These are phyloP conservation scores for Didymella lethalis DNA, from an alignment of 2,329 filamentous ascomycete genomes.

Conservation along the genomic window DNA sequence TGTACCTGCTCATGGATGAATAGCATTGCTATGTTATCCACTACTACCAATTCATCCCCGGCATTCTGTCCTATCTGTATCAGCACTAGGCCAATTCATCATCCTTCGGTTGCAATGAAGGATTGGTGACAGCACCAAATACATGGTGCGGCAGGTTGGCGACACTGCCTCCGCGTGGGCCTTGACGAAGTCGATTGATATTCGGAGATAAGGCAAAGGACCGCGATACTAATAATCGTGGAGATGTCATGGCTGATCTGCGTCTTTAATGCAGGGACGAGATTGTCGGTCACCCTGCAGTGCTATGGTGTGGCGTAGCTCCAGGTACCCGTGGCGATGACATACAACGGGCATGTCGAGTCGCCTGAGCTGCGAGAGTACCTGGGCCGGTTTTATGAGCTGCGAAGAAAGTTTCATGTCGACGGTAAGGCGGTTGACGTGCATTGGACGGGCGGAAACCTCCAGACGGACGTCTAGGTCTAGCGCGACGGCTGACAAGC, in stretches of 20 bases:
- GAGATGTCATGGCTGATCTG: not conserved
- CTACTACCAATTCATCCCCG: too few species aligned
- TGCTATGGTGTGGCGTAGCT: conserved; percentile 4
- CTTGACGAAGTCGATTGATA: not conserved
- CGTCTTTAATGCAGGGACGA: not conserved
- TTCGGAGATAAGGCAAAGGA: not conserved
- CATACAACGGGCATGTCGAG: not conserved
- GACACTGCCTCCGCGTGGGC: not conserved
- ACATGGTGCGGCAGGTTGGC: not conserved
- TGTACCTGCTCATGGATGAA: too few species aligned
- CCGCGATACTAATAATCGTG: not conserved
- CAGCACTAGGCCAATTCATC: too few species aligned
- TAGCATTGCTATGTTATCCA: too few species aligned
- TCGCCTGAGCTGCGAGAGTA: not conserved
- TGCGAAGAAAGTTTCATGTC: not conserved
- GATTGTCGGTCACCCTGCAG: not conserved
- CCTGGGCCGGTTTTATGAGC: not conserved
- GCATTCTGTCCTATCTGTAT: too few species aligned
- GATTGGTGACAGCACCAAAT: not conserved
- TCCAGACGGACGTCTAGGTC: not conserved
- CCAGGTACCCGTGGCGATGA: not conserved
- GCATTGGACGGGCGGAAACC: conserved; percentile 6
- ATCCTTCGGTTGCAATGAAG: not conserved
- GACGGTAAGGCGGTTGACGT: conserved; percentile 7
- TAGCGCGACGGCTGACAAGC: conserved; percentile 16